These are phyloP conservation scores for Solanum bukasovii DNA, from an alignment of 257 asterid species.

Conservation along the genomic window DNA sequence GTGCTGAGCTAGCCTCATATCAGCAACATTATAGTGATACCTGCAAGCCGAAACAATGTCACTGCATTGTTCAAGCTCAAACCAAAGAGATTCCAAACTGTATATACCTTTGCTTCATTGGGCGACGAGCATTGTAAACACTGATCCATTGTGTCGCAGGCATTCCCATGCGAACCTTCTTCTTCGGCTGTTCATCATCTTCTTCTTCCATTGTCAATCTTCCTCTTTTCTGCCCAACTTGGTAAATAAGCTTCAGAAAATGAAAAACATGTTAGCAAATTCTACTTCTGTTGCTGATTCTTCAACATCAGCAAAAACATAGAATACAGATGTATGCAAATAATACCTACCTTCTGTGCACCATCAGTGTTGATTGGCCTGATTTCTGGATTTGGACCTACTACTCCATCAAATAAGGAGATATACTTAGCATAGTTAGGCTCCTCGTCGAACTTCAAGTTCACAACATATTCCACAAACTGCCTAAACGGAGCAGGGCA, in stretches of 20 bases:
- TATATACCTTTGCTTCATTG: slow-evolving; percentile 51
- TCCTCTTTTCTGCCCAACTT: slow-evolving; percentile 54
- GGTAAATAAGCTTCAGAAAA: slow-evolving; percentile 27
- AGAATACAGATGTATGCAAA: background rate
- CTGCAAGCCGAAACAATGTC: slow-evolving; percentile 14
- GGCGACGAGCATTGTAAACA: slow-evolving; percentile 48
- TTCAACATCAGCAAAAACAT: background rate
- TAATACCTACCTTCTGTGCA: slow-evolving; percentile 51
- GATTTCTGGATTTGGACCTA: slow-evolving; percentile 43
- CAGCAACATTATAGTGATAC: slow-evolving; percentile 49
- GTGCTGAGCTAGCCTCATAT: slow-evolving; percentile 37
- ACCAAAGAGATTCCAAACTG: background rate
- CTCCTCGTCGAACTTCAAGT: slow-evolving; percentile 52
- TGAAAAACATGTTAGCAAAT: background rate
- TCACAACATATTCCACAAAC: slow-evolving; percentile 40
- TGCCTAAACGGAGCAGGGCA: slow-evolving; percentile 45
- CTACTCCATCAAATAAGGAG: slow-evolving; percentile 46
- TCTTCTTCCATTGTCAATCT: slow-evolving; percentile 38
- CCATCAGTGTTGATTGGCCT: slow-evolving; percentile 57
- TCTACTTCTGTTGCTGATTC: background rate
- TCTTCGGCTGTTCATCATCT: slow-evolving; percentile 43
- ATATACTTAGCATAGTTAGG: slow-evolving; percentile 47
- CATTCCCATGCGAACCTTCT: slow-evolving; percentile 46
- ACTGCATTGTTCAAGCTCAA: background rate
- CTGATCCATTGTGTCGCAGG: slow-evolving; percentile 62